Conservation (phyloP, 2,329 filamentous ascomycete genomes). For the Colletotrichum liriopes region DNA sequence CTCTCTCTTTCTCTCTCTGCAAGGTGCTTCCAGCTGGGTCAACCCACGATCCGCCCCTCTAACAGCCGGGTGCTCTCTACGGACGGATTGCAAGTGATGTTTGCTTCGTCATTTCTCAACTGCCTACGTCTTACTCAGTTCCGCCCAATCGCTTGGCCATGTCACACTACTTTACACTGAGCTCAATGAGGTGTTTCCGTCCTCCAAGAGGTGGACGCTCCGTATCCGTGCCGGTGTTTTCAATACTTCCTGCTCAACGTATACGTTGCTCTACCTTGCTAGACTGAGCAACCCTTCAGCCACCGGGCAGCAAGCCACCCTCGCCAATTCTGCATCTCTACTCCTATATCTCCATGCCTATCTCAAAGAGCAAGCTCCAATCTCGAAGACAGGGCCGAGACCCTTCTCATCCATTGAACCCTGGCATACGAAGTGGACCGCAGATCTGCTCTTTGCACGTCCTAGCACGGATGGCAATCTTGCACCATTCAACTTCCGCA, state of each 20-base stretch:
- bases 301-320: not conserved
- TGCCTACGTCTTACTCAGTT: not conserved
- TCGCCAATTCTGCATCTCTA: not conserved
- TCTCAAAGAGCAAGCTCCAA: conserved; percentile 10
- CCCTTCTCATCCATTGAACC: conserved; percentile 4
- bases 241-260: not conserved
- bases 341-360: not conserved
- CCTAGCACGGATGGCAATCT: conserved; percentile 16
- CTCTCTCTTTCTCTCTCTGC: not conserved
- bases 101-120: conserved; percentile 14
- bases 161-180: not conserved
- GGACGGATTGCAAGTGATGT: conserved; percentile 1
- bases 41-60: conserved; percentile 2
- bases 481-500: not conserved
- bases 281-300: conserved; percentile 1
- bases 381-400: conserved; percentile 17
- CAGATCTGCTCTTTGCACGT: conserved; percentile 33
- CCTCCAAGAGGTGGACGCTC: too few relatives aligned
- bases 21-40: not conserved
- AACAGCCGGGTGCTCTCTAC: not conserved
- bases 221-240: not conserved
- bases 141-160: not conserved
- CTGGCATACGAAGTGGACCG: conserved; percentile 23
- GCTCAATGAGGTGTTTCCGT: too few relatives aligned
- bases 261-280: not conserved